A percentile compares a stretch with the other conserved stretches of the same genome.
Conservation (phyloP, 495 filamentous ascomycete species). For the Penicillium samsonianum region DNA sequence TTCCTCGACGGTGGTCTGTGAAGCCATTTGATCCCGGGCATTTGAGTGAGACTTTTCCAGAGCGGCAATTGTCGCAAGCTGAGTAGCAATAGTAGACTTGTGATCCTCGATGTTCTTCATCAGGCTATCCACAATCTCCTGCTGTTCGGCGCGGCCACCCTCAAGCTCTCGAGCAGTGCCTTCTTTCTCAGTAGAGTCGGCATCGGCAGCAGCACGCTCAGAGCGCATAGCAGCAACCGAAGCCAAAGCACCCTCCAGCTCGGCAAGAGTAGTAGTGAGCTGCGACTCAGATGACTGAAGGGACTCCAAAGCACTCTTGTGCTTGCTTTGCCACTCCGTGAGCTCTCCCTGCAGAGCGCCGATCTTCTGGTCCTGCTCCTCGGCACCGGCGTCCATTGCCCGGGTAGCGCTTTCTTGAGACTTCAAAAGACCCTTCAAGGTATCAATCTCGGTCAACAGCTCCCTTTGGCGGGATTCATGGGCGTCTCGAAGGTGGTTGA, state of each 20-base stretch:
- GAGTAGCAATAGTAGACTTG: constrained; percentile 65
- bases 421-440: constrained; percentile 59
- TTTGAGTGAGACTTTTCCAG: constrained; percentile 65
- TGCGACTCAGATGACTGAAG: constrained; percentile 73
- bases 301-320: constrained; percentile 67
- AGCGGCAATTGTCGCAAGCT: constrained; percentile 61
- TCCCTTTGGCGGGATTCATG: constrained; percentile 74
- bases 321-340: constrained; percentile 70
- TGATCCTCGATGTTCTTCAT: constrained; percentile 78
- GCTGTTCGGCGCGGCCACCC: constrained; percentile 58
- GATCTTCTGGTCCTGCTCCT: constrained; percentile 64
- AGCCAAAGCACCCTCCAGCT: constrained; percentile 62
- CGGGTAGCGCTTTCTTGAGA: constrained; percentile 46
- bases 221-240: constrained; percentile 51
- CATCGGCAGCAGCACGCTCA: constrained; percentile 34
- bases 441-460: constrained; percentile 66
- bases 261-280: constrained; percentile 67
- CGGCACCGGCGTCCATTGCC: constrained; percentile 46
- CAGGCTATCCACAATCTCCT: constrained; percentile 64
- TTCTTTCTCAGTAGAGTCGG: constrained; percentile 45
- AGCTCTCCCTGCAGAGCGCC: constrained; percentile 74
- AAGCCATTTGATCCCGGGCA: constrained; percentile 58
- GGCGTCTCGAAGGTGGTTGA: constrained; percentile 69
- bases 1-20: constrained; percentile 35
- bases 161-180: constrained; percentile 50